Conservation (phyloP, 495 filamentous ascomycete species). For the Daldinia vernicosa region DNA sequence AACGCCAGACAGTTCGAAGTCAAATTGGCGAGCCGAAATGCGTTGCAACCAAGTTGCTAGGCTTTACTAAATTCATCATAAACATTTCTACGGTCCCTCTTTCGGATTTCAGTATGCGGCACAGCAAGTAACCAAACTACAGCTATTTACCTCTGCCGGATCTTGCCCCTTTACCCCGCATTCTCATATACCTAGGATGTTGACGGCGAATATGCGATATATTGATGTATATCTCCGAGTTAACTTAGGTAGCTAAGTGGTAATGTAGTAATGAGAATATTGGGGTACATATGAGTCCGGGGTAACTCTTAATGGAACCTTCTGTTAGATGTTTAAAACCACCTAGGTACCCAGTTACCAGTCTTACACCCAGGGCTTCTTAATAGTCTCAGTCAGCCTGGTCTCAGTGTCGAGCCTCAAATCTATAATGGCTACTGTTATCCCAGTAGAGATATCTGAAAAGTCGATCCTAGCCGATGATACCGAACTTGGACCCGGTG, state of each 20-base stretch:
- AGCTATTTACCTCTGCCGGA: slow-evolving; percentile 28
- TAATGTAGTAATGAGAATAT: not conserved
- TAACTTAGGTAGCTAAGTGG: not conserved
- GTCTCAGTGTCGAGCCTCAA: not conserved
- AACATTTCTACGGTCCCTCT: not conserved
- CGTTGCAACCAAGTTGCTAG: not conserved
- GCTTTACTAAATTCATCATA: not conserved
- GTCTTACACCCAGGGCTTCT: not conserved
- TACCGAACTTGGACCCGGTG: slow-evolving; percentile 22
- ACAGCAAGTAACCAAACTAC: slow-evolving; percentile 5
- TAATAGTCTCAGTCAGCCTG: not conserved
- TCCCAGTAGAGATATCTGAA: slow-evolving; percentile 22
- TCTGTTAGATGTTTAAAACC: not conserved
- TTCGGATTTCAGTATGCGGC: slow-evolving; percentile 10
- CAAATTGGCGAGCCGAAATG: not conserved
- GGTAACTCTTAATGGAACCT: not conserved
- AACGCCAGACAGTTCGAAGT: not conserved
- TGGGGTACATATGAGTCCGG: not conserved
- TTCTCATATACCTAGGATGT: not conserved
- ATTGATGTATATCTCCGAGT: not conserved
- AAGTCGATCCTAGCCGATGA: slow-evolving; percentile 24
- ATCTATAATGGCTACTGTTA: slow-evolving; percentile 36
- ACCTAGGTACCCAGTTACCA: not conserved
- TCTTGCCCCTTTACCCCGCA: slow-evolving; percentile 42
- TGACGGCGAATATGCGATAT: not conserved